These are phyloP conservation scores for Daldinia bambusicola DNA, from an alignment of 495 filamentous ascomycete species.

Conservation along the genomic window DNA sequence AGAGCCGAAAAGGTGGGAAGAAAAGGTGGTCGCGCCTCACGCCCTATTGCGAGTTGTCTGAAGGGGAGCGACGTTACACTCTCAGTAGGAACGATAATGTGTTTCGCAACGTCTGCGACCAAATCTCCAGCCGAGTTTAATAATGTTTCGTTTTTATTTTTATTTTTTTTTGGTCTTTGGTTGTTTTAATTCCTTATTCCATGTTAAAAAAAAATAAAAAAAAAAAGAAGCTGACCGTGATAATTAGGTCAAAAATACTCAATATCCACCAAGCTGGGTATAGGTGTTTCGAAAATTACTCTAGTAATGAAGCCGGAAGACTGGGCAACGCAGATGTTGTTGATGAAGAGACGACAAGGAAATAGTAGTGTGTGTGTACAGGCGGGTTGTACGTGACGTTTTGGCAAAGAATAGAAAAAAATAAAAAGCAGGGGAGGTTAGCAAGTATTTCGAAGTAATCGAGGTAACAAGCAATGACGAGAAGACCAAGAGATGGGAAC, in stretches of 20 bases:
- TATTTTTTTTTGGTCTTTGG: not conserved
- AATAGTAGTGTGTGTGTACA: slow-evolving; percentile 28
- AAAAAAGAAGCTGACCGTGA: slow-evolving; percentile 6
- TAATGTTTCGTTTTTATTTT: not conserved
- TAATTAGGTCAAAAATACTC: slow-evolving; percentile 17
- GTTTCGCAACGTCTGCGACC: slow-evolving; percentile 36
- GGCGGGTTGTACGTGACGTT: slow-evolving; percentile 31
- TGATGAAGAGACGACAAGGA: slow-evolving; percentile 26
- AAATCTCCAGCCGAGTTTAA: slow-evolving; percentile 9
- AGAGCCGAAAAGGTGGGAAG: slow-evolving; percentile 14
- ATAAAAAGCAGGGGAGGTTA: slow-evolving; percentile 15
- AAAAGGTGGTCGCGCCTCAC: slow-evolving; percentile 29
- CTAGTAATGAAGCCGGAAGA: slow-evolving; percentile 28
- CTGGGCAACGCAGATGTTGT: slow-evolving; percentile 28
- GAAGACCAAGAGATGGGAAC: slow-evolving; percentile 24
- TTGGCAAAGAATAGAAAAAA: slow-evolving; percentile 20
- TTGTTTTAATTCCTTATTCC: slow-evolving; percentile 13
- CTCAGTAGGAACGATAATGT: slow-evolving; percentile 32
- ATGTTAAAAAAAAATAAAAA: slow-evolving; percentile 2
- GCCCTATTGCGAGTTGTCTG: slow-evolving; percentile 27
- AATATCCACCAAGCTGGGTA: slow-evolving; percentile 17
- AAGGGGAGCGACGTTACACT: slow-evolving; percentile 43
- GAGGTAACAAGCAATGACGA: slow-evolving; percentile 35
- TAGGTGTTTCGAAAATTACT: slow-evolving; percentile 24
- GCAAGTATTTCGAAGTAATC: slow-evolving; percentile 31